A percentile compares a stretch with the other conserved stretches of the same genome.
These are phyloP conservation scores for Liriodendron chinense DNA, from an alignment of 164 flowering plant species.

Conservation along the genomic window DNA sequence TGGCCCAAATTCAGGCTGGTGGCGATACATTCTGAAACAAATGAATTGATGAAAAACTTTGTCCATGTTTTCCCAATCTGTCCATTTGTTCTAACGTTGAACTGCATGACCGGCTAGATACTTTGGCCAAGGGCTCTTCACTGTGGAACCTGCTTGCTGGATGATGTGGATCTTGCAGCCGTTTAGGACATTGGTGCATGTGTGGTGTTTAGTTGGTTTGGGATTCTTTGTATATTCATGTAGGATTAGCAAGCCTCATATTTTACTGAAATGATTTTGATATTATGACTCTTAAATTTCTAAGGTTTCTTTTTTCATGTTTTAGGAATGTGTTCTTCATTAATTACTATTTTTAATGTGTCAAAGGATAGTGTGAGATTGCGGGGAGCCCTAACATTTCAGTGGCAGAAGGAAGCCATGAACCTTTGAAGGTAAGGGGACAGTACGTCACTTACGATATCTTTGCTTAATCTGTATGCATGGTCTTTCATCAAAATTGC, in stretches of 20 bases:
- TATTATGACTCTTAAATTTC: neutral
- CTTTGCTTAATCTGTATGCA: neutral
- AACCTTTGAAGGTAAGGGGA: constrained; percentile 78
- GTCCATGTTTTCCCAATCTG: neutral
- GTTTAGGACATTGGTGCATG: neutral
- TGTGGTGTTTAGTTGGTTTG: neutral
- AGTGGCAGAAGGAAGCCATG: constrained; percentile 87
- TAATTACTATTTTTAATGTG: constrained; percentile 37
- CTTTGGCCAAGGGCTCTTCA: neutral
- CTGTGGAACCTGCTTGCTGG: neutral
- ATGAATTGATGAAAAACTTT: neutral
- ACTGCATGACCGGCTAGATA: neutral
- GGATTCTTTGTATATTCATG: neutral
- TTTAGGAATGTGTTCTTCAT: constrained; percentile 36
- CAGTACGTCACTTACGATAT: neutral
- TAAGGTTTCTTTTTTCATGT: neutral
- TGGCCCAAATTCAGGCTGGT: neutral
- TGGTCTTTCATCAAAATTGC: neutral
- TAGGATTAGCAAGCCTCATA: neutral
- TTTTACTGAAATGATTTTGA: neutral
- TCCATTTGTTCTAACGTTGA: neutral
- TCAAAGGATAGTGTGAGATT: constrained; percentile 99
- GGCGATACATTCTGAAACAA: neutral
- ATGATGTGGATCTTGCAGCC: neutral
- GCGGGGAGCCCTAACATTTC: constrained; percentile 77